These are phyloP conservation scores for Peronosclerospora sorghi DNA, from an alignment of 352 stramenopile genomes.

Conservation along the genomic window DNA sequence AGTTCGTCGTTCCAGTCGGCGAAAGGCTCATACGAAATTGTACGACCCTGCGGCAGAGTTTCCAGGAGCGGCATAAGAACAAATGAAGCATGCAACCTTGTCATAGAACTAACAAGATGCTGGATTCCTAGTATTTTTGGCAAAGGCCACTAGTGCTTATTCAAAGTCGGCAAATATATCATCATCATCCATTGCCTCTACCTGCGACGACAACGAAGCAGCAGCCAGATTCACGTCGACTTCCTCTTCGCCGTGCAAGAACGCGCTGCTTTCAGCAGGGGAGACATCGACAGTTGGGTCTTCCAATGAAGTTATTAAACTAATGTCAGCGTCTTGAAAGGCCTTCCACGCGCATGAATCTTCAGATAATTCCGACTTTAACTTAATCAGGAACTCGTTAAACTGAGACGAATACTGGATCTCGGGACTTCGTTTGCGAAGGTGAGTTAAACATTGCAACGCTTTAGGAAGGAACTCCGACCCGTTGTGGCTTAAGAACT, in stretches of 20 bases:
- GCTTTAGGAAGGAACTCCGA: slow-evolving; percentile 52
- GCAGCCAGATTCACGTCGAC: slow-evolving; percentile 31
- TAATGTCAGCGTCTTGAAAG: slow-evolving; percentile 46
- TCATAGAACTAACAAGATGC: slow-evolving; percentile 12
- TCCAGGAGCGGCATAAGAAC: slow-evolving; percentile 55
- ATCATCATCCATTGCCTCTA: slow-evolving; percentile 52
- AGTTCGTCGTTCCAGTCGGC: slow-evolving; percentile 55
- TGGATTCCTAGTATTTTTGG: background rate
- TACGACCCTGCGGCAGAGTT: slow-evolving; percentile 70
- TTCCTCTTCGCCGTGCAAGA: slow-evolving; percentile 53
- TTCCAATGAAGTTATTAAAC: slow-evolving; percentile 39
- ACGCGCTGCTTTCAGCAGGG: slow-evolving; percentile 33
- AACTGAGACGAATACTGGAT: slow-evolving; percentile 69
- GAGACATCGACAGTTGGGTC: slow-evolving; percentile 47
- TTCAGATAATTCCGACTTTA: slow-evolving; percentile 39
- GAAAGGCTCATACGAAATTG: slow-evolving; percentile 55
- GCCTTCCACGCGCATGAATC: slow-evolving; percentile 40
- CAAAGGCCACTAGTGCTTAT: slow-evolving; percentile 10
- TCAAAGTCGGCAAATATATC: slow-evolving; percentile 81
- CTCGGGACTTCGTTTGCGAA: slow-evolving; percentile 54
- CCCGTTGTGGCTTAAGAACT: slow-evolving; percentile 39
- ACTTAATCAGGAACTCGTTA: slow-evolving; percentile 51
- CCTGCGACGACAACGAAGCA: slow-evolving; percentile 46
- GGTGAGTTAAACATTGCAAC: slow-evolving; percentile 56
- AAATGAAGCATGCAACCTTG: slow-evolving; percentile 3